phyloP scores from a whole-genome alignment of 257 asterid genomes.

The Solanum chmielewskii region DNA sequence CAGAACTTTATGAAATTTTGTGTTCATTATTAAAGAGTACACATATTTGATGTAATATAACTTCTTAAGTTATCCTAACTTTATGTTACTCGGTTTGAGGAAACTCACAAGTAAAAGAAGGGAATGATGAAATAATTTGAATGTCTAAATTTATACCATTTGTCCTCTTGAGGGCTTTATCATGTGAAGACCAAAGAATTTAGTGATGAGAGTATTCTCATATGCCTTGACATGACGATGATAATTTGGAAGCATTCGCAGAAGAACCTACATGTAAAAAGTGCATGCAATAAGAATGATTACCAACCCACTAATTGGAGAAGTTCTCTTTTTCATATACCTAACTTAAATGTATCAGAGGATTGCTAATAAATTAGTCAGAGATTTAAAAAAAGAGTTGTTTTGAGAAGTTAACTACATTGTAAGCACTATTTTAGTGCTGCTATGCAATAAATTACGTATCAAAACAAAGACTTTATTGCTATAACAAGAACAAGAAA shows the following conservation, averaged over 20 bases:
- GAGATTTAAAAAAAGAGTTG: neutral
- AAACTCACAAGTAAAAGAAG: neutral
- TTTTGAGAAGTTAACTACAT: neutral
- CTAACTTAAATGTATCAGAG: neutral
- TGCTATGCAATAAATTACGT: neutral
- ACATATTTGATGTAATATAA: neutral
- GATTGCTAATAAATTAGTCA: neutral
- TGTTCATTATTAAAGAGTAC: neutral
- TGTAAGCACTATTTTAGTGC: neutral
- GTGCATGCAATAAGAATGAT: neutral
- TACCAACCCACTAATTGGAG: neutral
- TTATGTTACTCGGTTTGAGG: neutral
- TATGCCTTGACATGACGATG: constrained; percentile 63
- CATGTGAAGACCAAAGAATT: constrained; percentile 96
- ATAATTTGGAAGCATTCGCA: constrained; percentile 89
- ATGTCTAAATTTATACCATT: constrained; percentile 38
- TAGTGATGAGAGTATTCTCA: constrained; percentile 86
- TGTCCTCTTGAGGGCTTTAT: constrained; percentile 87
- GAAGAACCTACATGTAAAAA: constrained; percentile 57
- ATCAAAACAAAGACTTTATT: neutral
- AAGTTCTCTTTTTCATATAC: neutral
- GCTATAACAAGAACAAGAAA: neutral
- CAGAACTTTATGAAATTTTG: neutral
- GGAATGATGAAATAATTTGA: neutral
- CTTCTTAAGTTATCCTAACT: neutral